Percentiles rank a stretch among this genome's conserved stretches.
Evolutionary conservation across 2,329 filamentous ascomycete genomes (phyloP).

Genomic region (Kalmusia sp.): DNA sequence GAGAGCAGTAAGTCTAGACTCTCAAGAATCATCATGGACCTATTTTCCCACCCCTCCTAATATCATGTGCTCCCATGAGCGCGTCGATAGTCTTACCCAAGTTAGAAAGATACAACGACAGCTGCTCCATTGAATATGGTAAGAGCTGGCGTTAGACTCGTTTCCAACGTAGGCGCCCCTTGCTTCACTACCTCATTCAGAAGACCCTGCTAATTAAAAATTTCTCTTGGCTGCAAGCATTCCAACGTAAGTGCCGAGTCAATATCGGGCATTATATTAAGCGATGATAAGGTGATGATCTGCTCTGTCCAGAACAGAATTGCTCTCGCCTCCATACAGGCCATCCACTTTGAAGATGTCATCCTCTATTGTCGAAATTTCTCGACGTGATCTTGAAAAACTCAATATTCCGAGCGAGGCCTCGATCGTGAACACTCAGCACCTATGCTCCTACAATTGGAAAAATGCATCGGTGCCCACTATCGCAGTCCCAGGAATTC

Average conservation of each 20-base stretch:
- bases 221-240: too few relatives aligned
- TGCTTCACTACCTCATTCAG: too few relatives aligned
- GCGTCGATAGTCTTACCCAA: too few relatives aligned
- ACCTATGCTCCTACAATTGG: neutral
- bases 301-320: neutral
- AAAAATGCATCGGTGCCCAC: neutral
- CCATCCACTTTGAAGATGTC: neutral
- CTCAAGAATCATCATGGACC: too few relatives aligned
- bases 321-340: neutral
- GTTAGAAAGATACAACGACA: too few relatives aligned
- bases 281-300: neutral
- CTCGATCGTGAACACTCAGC: neutral
- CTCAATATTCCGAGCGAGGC: neutral
- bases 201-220: too few relatives aligned
- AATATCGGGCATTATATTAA: neutral
- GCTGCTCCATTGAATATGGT: too few relatives aligned
- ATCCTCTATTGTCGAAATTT: neutral
- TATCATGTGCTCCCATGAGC: too few relatives aligned
- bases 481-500: neutral
- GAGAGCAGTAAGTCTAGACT: too few relatives aligned
- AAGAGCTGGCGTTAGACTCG: too few relatives aligned
- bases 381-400: neutral
- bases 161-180: too few relatives aligned
- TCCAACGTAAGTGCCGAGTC: neutral
- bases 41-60: too few relatives aligned